Evolutionary conservation across 441 rosid species (phyloP).

Genomic region (Pelargonium citronellum): DNA sequence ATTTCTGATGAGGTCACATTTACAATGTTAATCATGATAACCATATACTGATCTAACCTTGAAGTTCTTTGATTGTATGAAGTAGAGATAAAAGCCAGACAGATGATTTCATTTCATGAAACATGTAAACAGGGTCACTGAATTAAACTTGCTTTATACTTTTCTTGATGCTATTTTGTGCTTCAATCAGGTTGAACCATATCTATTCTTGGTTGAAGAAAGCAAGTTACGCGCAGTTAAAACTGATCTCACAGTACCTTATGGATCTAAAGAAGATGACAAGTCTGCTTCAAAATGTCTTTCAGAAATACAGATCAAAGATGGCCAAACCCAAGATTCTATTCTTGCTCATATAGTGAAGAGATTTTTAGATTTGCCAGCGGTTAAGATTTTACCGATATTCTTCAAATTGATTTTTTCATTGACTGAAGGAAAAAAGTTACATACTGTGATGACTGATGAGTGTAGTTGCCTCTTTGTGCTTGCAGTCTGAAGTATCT

Average conservation of each 20-base stretch:
- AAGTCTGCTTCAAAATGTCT: conserved; percentile 53
- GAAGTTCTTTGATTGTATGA: not conserved
- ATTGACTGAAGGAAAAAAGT: not conserved
- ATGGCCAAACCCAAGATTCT: conserved; percentile 53
- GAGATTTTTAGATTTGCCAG: conserved; percentile 52
- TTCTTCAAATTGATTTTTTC: conserved; percentile 10
- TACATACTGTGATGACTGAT: not conserved
- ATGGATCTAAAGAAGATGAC: conserved; percentile 77
- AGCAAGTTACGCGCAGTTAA: conserved; percentile 59
- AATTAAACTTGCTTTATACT: conserved; percentile 10
- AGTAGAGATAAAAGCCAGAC: not conserved
- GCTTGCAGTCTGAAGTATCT: conserved; percentile 50
- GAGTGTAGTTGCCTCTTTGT: conserved; percentile 17
- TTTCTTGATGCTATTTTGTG: conserved; percentile 19
- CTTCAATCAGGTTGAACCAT: conserved; percentile 74
- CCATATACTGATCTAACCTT: not conserved
- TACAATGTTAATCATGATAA: conserved; percentile 13
- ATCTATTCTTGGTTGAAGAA: conserved; percentile 65
- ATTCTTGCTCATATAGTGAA: conserved; percentile 63
- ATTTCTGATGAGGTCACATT: conserved; percentile 14
- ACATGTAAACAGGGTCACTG: not conserved
- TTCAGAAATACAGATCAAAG: conserved; percentile 44
- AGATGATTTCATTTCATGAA: not conserved
- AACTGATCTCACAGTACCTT: conserved; percentile 29
- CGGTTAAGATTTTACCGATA: conserved; percentile 39